These are phyloP conservation scores for Solanum sejunctum DNA, from an alignment of 257 asterid genomes.

Conservation along the genomic window DNA sequence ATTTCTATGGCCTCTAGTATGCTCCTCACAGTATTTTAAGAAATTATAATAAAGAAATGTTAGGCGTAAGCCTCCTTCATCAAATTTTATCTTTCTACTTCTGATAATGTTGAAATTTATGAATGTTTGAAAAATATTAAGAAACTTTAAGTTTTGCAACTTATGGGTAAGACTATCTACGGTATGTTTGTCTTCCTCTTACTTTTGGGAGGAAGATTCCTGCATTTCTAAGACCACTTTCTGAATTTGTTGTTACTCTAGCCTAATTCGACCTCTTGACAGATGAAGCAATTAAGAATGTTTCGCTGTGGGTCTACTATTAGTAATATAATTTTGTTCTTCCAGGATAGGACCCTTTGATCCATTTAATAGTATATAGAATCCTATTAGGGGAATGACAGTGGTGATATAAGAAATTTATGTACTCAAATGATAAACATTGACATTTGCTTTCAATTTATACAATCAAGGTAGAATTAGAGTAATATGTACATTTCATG, in stretches of 20 bases:
- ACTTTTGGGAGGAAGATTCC: too few species aligned
- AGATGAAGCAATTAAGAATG: neutral
- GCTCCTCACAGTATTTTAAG: neutral
- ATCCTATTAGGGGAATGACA: neutral
- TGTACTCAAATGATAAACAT: neutral
- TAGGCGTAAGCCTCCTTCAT: too few species aligned
- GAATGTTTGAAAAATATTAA: too few species aligned
- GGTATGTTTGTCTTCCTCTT: too few species aligned
- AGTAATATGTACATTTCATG: too few species aligned
- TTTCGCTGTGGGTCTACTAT: neutral
- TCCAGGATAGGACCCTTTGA: neutral
- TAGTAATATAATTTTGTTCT: neutral
- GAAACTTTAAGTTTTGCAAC: too few species aligned
- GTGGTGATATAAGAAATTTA: neutral
- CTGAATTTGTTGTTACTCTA: neutral
- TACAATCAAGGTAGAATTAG: too few species aligned
- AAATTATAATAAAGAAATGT: too few species aligned
- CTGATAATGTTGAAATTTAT: too few species aligned
- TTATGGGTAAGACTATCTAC: too few species aligned
- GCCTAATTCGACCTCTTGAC: neutral
- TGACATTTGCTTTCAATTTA: neutral
- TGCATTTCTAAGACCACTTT: too few species aligned
- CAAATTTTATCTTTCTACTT: too few species aligned
- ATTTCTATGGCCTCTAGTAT: neutral
- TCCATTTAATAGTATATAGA: neutral